phyloP scores from a whole-genome alignment of 805 yeast species.

The Metschnikowia drakensbergensis region DNA sequence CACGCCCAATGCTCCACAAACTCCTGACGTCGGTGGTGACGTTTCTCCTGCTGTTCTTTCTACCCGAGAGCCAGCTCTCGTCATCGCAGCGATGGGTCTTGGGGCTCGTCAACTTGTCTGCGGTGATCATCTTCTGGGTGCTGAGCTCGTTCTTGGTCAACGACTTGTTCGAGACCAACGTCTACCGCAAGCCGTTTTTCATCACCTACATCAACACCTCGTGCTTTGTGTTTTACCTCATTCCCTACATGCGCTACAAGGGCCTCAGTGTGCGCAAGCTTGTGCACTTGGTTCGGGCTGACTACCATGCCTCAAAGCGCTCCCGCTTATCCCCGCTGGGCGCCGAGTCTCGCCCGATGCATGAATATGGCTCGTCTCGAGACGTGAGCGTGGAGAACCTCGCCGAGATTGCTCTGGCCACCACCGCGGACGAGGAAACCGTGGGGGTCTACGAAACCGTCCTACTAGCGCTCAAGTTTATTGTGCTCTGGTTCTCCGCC shows the following conservation, averaged over 20 bases:
- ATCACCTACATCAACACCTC: slow-evolving; percentile 91
- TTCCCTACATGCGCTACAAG: slow-evolving; percentile 49
- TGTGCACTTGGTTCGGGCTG: slow-evolving; percentile 20
- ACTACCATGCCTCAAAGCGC: slow-evolving; percentile 16
- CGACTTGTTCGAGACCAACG: slow-evolving; percentile 62
- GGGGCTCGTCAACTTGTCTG: slow-evolving; percentile 67
- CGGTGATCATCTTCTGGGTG: slow-evolving; percentile 89
- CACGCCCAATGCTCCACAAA: slow-evolving; percentile 12
- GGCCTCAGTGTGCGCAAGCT: slow-evolving; percentile 23
- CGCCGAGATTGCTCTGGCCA: background rate
- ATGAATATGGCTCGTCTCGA: slow-evolving; percentile 13
- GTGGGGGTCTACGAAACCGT: slow-evolving; percentile 57
- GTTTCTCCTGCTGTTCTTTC: slow-evolving; percentile 14
- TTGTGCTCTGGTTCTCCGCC: slow-evolving; percentile 85
- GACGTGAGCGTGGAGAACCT: slow-evolving; percentile 8
- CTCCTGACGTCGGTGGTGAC: slow-evolving; percentile 12
- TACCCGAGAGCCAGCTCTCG: slow-evolving; percentile 21
- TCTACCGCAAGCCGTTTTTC: slow-evolving; percentile 84
- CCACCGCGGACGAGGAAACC: slow-evolving; percentile 22
- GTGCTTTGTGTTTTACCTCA: slow-evolving; percentile 71
- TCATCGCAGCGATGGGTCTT: slow-evolving; percentile 58
- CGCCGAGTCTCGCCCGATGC: slow-evolving; percentile 4
- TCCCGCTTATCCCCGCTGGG: background rate
- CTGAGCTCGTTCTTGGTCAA: slow-evolving; percentile 82
- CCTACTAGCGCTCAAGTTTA: slow-evolving; percentile 71